Base-by-base conservation (phyloP, 345 rosid species). In the Excoecaria agallocha region DNA sequence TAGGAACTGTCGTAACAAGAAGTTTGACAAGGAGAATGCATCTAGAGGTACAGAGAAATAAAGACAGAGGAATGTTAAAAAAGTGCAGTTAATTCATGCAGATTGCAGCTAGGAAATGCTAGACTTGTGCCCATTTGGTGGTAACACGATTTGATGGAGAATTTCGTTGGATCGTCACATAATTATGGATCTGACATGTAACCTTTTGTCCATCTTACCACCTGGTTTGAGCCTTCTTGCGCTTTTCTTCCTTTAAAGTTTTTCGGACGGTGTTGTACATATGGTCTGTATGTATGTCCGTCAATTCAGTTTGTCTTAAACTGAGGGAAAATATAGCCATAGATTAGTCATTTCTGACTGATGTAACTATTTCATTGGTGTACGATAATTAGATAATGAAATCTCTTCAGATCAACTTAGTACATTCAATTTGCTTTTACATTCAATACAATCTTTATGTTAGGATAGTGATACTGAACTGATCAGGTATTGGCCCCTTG, bases 1-100 rank as follows among this genome's bases (percentile, higher is more conserved):
- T 19, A 82, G 74, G 71, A 37, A 81, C 49, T 94, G 97, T 76
- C 77, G 73, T 56, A 77, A 65, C 67, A 87, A 71, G 76, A 88
- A 78, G 66, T 3, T 58, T 11, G 89, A 74, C 30, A 35, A 51
- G 49, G 74, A 62, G 69, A 59, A 60, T 43, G 51, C 75, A 45
- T 41, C 72, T 51, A 49, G 43, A 62, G 70, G 63, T 43, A 71
- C 75, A 30, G 80, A 48, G 77, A 70, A 63, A 73, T 60, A 20
- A 64, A 19, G 68, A 24, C 72, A 66, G 70, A 79, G 68, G 39
- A 62, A 51, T 39, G 60, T 58, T 25, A 63, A 51, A 70, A 30
- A 30, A 30, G 1, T 30, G 58, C 50, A 75, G 57, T 57, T 55
- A 48, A 43, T 25, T 16, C 7, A 39, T 8, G 70, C 13, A 60